These are phyloP conservation scores for Thymus quinquecostatus DNA, from an alignment of 257 asterid genomes.

Conservation along the genomic window DNA sequence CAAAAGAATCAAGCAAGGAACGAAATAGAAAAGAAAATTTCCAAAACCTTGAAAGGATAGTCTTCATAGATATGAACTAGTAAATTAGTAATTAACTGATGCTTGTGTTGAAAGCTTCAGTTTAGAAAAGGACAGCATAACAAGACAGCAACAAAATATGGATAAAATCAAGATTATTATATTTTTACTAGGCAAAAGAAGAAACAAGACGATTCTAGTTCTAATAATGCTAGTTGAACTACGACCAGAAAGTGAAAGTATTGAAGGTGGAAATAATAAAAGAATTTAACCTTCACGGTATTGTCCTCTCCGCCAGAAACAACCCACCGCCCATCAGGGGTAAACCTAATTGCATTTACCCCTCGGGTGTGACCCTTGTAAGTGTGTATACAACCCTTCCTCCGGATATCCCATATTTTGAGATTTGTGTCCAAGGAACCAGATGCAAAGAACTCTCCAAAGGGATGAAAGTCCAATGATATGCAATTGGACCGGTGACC, in stretches of 20 bases:
- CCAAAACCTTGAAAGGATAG: background rate
- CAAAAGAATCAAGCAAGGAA: background rate
- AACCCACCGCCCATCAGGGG: slow-evolving; percentile 99
- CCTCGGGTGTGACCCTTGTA: slow-evolving; percentile 99
- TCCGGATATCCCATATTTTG: slow-evolving; percentile 97
- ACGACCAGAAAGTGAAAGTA: slow-evolving; percentile 21
- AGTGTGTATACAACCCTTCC: slow-evolving; percentile 96
- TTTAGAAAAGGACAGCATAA: slow-evolving; percentile 13
- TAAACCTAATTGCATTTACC: slow-evolving; percentile 86
- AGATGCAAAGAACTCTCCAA: slow-evolving; percentile 99
- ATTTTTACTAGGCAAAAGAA: slow-evolving; percentile 16
- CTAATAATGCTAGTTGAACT: slow-evolving; percentile 24
- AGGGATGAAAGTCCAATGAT: slow-evolving; percentile 97
- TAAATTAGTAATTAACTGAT: background rate
- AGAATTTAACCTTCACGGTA: slow-evolving; percentile 77
- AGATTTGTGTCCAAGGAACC: slow-evolving; percentile 97
- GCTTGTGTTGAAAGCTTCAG: background rate
- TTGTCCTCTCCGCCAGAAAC: slow-evolving; percentile 99
- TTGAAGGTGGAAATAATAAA: slow-evolving; percentile 16
- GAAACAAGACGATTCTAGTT: slow-evolving; percentile 24
- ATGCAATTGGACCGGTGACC: slow-evolving; percentile 99
- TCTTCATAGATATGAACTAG: slow-evolving; percentile 10
- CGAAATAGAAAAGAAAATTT: background rate
- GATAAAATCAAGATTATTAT: background rate
- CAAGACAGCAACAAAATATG: slow-evolving; percentile 20